These are phyloP conservation scores for Candida manassasensis DNA, from an alignment of 805 yeast genomes.

Conservation along the genomic window DNA sequence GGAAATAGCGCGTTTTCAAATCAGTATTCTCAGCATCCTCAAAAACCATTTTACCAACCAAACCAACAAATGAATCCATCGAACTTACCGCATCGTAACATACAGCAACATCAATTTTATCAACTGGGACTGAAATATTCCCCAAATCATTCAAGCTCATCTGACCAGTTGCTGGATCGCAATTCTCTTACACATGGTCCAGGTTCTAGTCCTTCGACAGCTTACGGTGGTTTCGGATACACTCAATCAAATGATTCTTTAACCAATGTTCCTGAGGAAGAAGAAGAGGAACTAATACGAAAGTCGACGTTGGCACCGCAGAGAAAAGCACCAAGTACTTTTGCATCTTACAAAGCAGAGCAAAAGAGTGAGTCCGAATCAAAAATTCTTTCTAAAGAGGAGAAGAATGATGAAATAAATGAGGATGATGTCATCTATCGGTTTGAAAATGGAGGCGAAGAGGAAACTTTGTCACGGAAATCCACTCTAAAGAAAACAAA, in stretches of 20 bases:
- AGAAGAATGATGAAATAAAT: neutral
- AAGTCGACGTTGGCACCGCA: constrained; percentile 4
- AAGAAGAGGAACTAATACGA: constrained; percentile 20
- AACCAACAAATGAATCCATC: constrained; percentile 3
- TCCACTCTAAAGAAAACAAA: constrained; percentile 37
- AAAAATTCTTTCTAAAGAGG: neutral
- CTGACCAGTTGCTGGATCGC: constrained; percentile 3
- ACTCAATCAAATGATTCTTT: constrained; percentile 27
- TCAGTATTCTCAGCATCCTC: constrained; percentile 1
- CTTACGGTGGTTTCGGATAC: neutral
- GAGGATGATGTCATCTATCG: constrained; percentile 28
- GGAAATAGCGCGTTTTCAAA: constrained; percentile 1
- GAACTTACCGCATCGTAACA: constrained; percentile 3
- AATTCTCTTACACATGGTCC: constrained; percentile 3
- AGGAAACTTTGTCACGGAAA: constrained; percentile 30
- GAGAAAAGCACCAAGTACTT: neutral
- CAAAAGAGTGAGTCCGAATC: neutral
- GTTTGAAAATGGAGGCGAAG: constrained; percentile 25
- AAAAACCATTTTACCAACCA: constrained; percentile 2
- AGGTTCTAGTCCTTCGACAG: constrained; percentile 2
- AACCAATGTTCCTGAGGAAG: constrained; percentile 32
- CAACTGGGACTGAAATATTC: constrained; percentile 3
- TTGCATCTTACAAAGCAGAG: neutral
- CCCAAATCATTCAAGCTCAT: constrained; percentile 4
- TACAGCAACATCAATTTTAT: constrained; percentile 5